These are phyloP conservation scores for Lodderomyces elongisporus DNA, from an alignment of 1,139 yeast genomes.

Conservation along the genomic window DNA sequence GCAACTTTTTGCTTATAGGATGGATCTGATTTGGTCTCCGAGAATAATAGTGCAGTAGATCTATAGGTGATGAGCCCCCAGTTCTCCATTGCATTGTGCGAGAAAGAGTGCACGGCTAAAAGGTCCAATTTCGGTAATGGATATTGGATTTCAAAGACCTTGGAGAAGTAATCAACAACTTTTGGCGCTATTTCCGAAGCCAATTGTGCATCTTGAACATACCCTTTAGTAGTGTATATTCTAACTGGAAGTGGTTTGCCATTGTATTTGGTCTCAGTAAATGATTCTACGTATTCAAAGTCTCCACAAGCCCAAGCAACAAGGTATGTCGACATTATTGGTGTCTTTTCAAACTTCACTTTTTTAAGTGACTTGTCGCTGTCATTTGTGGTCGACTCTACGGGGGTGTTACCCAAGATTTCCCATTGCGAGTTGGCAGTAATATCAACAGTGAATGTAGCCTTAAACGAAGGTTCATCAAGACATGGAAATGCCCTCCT, in stretches of 20 bases:
- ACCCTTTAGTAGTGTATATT: slow-evolving; percentile 60
- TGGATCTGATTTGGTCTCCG: slow-evolving; percentile 61
- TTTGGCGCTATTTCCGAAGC: slow-evolving; percentile 66
- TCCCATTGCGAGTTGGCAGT: slow-evolving; percentile 54
- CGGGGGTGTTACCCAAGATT: slow-evolving; percentile 74
- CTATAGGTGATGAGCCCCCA: slow-evolving; percentile 86
- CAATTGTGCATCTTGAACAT: slow-evolving; percentile 54
- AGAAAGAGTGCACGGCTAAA: slow-evolving; percentile 71
- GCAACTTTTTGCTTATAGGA: slow-evolving; percentile 73
- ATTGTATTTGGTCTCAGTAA: slow-evolving; percentile 27
- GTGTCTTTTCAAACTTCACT: slow-evolving; percentile 47
- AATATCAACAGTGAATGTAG: slow-evolving; percentile 62
- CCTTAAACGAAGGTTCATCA: slow-evolving; percentile 75
- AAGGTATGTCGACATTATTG: slow-evolving; percentile 70
- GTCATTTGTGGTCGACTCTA: slow-evolving; percentile 14
- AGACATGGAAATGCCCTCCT: slow-evolving; percentile 82
- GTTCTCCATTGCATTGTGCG: slow-evolving; percentile 88
- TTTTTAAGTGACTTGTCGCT: slow-evolving; percentile 11
- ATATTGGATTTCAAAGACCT: slow-evolving; percentile 59
- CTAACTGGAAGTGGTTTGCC: slow-evolving; percentile 67
- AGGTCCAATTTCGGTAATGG: slow-evolving; percentile 72
- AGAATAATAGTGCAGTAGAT: slow-evolving; percentile 66
- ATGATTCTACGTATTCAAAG: slow-evolving; percentile 61
- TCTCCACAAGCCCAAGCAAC: slow-evolving; percentile 79
- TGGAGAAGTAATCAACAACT: slow-evolving; percentile 61